phyloP scores from a whole-genome alignment of 2,329 filamentous ascomycete genomes.

The Fusarium sp. region DNA sequence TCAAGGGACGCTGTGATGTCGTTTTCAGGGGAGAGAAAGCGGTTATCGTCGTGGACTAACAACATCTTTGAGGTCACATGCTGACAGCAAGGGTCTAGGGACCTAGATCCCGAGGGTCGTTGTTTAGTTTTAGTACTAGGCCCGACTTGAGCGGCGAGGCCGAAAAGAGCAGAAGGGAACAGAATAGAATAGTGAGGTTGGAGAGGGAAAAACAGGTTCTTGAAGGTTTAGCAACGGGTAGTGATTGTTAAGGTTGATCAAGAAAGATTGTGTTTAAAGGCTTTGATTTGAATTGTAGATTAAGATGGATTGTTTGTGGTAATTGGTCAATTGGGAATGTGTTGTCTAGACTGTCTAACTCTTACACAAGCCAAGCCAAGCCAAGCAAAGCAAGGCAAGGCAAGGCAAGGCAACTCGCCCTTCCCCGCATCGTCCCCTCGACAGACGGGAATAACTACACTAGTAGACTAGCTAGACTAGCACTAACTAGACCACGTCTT shows the following conservation, averaged over 20 bases:
- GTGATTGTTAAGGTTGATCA: conserved; percentile 3
- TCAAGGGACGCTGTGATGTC: neutral
- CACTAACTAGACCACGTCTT: no score
- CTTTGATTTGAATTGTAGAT: neutral
- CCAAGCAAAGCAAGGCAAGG: no score
- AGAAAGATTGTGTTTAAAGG: neutral
- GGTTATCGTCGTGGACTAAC: neutral
- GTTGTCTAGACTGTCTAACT: no score
- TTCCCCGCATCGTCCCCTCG: conserved; percentile 36
- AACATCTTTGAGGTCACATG: conserved; percentile 19
- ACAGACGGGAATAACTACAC: conserved; percentile 26
- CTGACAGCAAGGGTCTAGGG: conserved; percentile 11
- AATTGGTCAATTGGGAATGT: no score
- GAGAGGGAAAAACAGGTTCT: conserved; percentile 13
- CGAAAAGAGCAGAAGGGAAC: conserved; percentile 2
- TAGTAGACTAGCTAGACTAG: no score
- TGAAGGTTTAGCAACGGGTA: conserved; percentile 21
- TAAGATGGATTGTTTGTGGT: no score
- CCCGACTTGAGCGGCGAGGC: conserved; percentile 24
- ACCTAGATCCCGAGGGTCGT: conserved; percentile 18
- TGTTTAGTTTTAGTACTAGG: conserved; percentile 10
- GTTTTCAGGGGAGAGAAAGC: conserved; percentile 7
- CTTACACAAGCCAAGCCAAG: no score
- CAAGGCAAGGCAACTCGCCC: neutral
- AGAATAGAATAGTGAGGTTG: neutral